phyloP scores from a whole-genome alignment of 192 early-diverging fungal genomes.

The Paraglomus brasilianum region DNA sequence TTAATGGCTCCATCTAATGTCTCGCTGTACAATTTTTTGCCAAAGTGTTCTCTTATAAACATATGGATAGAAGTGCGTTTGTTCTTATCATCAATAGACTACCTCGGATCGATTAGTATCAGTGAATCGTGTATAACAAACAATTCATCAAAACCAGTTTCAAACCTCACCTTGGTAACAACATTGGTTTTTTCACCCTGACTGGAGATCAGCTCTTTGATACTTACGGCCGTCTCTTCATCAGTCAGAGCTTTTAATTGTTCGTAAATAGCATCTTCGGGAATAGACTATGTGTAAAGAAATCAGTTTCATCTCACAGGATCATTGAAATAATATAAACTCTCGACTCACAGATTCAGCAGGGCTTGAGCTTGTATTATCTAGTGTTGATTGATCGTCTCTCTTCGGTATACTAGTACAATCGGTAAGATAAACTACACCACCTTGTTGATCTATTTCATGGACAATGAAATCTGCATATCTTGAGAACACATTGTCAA shows the following conservation, averaged over 20 bases:
- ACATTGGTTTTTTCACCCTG: not conserved
- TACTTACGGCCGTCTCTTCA: not conserved
- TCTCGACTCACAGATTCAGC: constrained; percentile 26
- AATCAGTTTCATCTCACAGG: not conserved
- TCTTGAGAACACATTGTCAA: constrained; percentile 42
- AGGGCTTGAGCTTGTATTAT: not conserved
- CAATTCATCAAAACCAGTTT: not conserved
- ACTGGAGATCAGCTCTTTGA: too few species aligned
- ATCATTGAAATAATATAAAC: not conserved
- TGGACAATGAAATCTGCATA: constrained; percentile 90
- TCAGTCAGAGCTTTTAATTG: constrained; percentile 23
- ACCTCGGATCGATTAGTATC: not conserved
- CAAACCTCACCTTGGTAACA: too few species aligned
- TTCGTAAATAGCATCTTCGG: not conserved
- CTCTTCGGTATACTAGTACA: not conserved
- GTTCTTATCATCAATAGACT: constrained; percentile 52
- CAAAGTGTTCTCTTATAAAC: constrained; percentile 51
- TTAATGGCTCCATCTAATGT: constrained; percentile 45
- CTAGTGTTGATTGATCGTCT: not conserved
- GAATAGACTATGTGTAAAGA: not conserved
- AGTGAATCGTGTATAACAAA: not conserved
- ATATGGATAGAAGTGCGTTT: constrained; percentile 56
- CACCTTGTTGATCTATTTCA: constrained; percentile 76
- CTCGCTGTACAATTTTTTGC: constrained; percentile 47
- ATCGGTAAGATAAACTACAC: constrained; percentile 65